Evolutionary conservation across 192 early-diverging fungal genomes (phyloP), one percentile per base, ranked within the genome.

Genomic region (Podila epicladia): DNA sequence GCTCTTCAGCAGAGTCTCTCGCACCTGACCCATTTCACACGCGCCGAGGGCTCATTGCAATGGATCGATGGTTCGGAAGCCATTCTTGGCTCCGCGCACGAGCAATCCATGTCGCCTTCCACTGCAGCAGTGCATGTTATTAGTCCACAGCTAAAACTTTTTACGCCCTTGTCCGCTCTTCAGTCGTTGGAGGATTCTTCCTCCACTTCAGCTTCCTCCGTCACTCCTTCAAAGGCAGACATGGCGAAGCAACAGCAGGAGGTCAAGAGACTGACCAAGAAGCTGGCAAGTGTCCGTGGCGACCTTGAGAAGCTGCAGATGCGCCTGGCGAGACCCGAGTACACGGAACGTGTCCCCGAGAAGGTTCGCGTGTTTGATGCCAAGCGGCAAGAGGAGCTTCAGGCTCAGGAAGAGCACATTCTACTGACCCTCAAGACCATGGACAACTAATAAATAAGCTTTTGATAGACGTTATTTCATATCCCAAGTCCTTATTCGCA

Each of bases 391-490:
- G n/a, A 60, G 28, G 71, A 62, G 17, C 37, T 80, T 24, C 41
- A 60, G 63, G 70, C 62, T 9, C 77, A 80, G 20, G 70, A 69
- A 57, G 71, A 69, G 45, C 77, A 73, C 60, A n/a, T 73, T 29
- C n/a, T 63, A 35, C 31, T 59, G 4, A 60, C 58, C 0, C 72
- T 73, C 45, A 57, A 65, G 55, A 80, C 65, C 28, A 45, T 35
- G 22, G 12, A 48, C 31, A 33, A 63, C 24, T 55, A 26, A 55
- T 45, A 45, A 15, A n/a, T n/a, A n/a, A 45, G 41, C 41, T 4
- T 45, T 45, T 8, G 41, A 45, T 45, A 45, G 15, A 45, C 15
- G 41, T 15, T 45, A 45, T 15, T 45, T 45, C 41, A 45, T 45
- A 15, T 0, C 15, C 4, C 41, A 41, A 12, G 38, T 12, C 33